phyloP scores from a whole-genome alignment of 495 filamentous ascomycete species.

The Chaetomidium leptoderma region DNA sequence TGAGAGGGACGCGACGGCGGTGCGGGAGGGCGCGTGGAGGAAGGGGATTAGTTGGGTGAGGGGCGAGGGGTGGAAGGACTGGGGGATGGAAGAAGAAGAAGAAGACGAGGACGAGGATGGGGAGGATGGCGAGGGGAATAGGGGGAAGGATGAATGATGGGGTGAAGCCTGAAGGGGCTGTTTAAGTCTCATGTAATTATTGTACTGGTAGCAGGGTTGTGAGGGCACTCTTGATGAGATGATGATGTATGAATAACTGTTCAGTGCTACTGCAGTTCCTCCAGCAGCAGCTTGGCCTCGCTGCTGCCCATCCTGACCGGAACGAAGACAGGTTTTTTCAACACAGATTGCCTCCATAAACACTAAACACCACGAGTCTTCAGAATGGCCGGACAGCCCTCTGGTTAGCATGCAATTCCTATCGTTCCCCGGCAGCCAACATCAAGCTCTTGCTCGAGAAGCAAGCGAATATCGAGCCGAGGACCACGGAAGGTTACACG shows the following conservation, averaged over 20 bases:
- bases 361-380: no score
- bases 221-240: neutral
- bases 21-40: slow-evolving; percentile 63
- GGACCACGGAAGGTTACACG: no score
- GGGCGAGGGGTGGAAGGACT: slow-evolving; percentile 53
- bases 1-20: slow-evolving; percentile 61
- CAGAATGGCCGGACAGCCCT: no score
- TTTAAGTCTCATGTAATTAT: neutral
- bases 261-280: no score
- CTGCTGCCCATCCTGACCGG: no score
- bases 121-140: slow-evolving; percentile 18
- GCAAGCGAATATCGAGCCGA: no score
- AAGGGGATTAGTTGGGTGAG: slow-evolving; percentile 71
- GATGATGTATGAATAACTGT: slow-evolving; percentile 8
- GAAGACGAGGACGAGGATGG: slow-evolving; percentile 24
- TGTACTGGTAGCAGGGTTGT: neutral
- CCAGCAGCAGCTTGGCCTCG: no score
- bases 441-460: no score
- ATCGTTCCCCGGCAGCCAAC: no score
- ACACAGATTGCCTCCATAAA: no score
- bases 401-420: no score
- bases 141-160: slow-evolving; percentile 14
- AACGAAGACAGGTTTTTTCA: no score
- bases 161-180: neutral
- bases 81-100: slow-evolving; percentile 36